phyloP scores from a whole-genome alignment of 2,329 filamentous ascomycete species.

The Teratosphaeria epicoccoides region DNA sequence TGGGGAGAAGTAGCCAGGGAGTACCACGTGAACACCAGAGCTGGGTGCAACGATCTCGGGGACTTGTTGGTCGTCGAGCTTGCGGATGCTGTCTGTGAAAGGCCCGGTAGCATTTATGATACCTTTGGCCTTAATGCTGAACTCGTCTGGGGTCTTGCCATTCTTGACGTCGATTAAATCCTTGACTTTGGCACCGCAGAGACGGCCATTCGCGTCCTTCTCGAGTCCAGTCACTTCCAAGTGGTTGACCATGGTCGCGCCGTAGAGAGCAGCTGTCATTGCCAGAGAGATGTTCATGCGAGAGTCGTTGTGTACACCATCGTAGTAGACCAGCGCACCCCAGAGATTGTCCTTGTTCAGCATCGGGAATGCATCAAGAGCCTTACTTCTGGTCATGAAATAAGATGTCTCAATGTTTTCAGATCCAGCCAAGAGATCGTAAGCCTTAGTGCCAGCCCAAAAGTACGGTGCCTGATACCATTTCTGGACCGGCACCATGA shows the following conservation, averaged over 20 bases:
- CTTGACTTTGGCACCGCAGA: conserved; percentile 63
- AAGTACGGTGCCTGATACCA: conserved; percentile 80
- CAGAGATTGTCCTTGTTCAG: conserved; percentile 67
- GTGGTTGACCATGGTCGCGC: conserved; percentile 72
- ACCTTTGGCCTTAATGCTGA: conserved; percentile 65
- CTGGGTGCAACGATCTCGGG: conserved; percentile 76
- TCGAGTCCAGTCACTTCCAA: conserved; percentile 66
- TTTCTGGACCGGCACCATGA: conserved; percentile 70
- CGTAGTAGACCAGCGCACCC: conserved; percentile 80
- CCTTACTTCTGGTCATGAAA: conserved; percentile 77
- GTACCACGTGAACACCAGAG: conserved; percentile 75
- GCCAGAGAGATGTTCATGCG: conserved; percentile 84
- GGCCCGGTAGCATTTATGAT: conserved; percentile 84
- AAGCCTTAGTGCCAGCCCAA: conserved; percentile 68
- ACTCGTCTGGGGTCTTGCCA: conserved; percentile 51
- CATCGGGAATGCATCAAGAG: conserved; percentile 81
- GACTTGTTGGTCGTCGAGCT: conserved; percentile 64
- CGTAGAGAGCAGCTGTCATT: conserved; percentile 81
- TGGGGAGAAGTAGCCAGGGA: conserved; percentile 79
- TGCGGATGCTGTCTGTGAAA: conserved; percentile 75
- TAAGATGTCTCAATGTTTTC: conserved; percentile 85
- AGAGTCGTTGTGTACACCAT: conserved; percentile 85
- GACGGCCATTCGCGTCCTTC: conserved; percentile 61
- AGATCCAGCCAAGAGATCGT: conserved; percentile 73
- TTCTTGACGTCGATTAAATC: conserved; percentile 59